These are phyloP conservation scores for Petunia secreta DNA, from an alignment of 257 asterid genomes.

Conservation along the genomic window DNA sequence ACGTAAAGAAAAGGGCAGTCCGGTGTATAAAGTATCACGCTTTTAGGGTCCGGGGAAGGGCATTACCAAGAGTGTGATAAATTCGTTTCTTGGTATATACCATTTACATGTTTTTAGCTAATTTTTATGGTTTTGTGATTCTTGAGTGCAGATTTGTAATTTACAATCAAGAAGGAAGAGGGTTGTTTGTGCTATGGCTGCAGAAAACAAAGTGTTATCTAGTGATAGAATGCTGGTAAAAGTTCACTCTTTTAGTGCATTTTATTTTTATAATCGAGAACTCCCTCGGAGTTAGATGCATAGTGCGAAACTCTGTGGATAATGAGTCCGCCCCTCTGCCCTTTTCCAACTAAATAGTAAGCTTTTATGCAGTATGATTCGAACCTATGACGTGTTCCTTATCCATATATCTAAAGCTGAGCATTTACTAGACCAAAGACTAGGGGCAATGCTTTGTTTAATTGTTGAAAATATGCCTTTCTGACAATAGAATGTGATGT, in stretches of 20 bases:
- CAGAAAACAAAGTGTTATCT: slow-evolving; percentile 52
- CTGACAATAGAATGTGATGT: not conserved
- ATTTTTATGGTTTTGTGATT: not conserved
- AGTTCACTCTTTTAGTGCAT: not conserved
- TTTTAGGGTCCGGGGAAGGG: too few relatives aligned
- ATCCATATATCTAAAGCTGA: too few relatives aligned
- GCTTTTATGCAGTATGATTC: too few relatives aligned
- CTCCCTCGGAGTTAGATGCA: not conserved
- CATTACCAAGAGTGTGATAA: too few relatives aligned
- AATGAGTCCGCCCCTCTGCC: too few relatives aligned
- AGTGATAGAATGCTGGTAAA: slow-evolving; percentile 83
- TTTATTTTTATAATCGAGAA: not conserved
- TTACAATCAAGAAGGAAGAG: slow-evolving; percentile 35
- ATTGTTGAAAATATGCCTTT: not conserved
- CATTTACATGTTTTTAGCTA: not conserved
- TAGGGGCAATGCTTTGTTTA: not conserved
- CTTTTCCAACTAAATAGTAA: too few relatives aligned
- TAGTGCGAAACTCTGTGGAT: too few relatives aligned
- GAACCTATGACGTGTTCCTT: too few relatives aligned
- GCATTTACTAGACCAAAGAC: too few relatives aligned
- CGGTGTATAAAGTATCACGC: too few relatives aligned
- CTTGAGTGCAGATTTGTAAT: not conserved
- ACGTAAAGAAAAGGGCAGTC: too few relatives aligned
- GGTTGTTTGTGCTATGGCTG: slow-evolving; percentile 48
- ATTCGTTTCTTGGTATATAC: not conserved